Percentiles rank a stretch among this genome's conserved stretches.
phyloP scores from a whole-genome alignment of 306 rosid genomes.

The Dryas drummondii region DNA sequence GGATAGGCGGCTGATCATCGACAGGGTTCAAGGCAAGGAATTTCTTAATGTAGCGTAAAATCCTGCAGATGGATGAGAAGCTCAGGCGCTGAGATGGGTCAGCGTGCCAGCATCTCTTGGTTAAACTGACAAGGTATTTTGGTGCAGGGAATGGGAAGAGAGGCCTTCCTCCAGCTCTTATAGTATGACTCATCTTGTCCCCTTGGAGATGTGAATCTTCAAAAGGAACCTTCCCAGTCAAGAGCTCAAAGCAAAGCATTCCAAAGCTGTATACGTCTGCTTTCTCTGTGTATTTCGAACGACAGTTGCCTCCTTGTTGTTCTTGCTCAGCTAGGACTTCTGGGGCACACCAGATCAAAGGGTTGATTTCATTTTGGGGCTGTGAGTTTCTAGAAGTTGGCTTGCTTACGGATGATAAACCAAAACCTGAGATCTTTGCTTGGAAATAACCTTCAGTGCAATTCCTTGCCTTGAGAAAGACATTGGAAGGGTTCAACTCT shows the following conservation, averaged over 20 bases:
- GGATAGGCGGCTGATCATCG: conserved; percentile 39
- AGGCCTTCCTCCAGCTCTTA: conserved; percentile 88
- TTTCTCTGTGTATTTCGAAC: conserved; percentile 61
- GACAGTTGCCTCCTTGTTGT: conserved; percentile 22
- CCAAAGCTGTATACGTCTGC: conserved; percentile 89
- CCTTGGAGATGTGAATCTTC: conserved; percentile 81
- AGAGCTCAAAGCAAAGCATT: conserved; percentile 79
- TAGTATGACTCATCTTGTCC: conserved; percentile 56
- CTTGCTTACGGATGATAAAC: conserved; percentile 38
- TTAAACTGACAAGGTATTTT: conserved; percentile 71
- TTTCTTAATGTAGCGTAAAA: conserved; percentile 70
- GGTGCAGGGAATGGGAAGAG: conserved; percentile 83
- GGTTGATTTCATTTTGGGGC: conserved; percentile 32
- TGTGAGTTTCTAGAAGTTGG: conserved; percentile 31
- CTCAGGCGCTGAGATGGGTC: conserved; percentile 70
- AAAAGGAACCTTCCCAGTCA: conserved; percentile 90
- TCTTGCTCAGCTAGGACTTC: conserved; percentile 76
- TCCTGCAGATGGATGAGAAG: conserved; percentile 86
- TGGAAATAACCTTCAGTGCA: conserved; percentile 67
- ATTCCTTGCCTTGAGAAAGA: conserved; percentile 60
- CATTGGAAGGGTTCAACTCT: conserved; percentile 60
- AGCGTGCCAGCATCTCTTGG: conserved; percentile 82
- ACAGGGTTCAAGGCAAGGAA: conserved; percentile 68
- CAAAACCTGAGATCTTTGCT: conserved; percentile 78
- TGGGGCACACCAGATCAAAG: conserved; percentile 80